Percentiles rank a stretch among this genome's conserved stretches.
Conservation (phyloP, 108 stramenopile species). For the Pseudonitzschia multistriata region DNA sequence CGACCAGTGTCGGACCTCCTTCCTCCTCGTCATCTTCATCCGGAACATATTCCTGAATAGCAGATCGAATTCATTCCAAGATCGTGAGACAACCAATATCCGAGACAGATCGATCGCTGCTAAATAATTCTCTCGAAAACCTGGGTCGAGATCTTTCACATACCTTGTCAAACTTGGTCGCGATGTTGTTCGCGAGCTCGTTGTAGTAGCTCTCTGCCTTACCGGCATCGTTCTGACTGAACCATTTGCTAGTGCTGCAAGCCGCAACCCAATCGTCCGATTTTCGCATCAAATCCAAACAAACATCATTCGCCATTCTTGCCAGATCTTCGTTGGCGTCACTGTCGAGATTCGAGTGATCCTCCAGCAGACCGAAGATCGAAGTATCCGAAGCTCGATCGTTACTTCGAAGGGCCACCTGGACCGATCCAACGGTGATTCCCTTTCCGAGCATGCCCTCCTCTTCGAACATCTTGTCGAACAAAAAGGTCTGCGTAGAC, state of each 20-base stretch:
- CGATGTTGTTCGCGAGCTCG: conserved; percentile 69
- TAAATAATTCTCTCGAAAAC: background rate
- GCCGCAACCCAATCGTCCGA: conserved; percentile 72
- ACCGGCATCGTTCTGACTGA: conserved; percentile 52
- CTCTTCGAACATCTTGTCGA: conserved; percentile 81
- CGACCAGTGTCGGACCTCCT: conserved; percentile 59
- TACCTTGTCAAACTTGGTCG: conserved; percentile 68
- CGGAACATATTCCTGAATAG: conserved; percentile 55
- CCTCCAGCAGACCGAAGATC: conserved; percentile 63
- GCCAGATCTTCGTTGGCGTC: conserved; percentile 51
- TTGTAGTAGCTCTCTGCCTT: conserved; percentile 72
- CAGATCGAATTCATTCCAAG: background rate
- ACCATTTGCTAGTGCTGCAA: conserved; percentile 64
- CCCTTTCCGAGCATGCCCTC: conserved; percentile 79
- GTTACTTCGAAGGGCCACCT: conserved; percentile 53
- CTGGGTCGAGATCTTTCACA: conserved; percentile 1
- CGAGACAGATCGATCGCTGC: background rate
- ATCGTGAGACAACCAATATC: background rate
- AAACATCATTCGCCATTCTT: conserved; percentile 59
- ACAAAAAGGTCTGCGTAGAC: conserved; percentile 38
- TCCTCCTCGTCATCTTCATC: conserved; percentile 32
- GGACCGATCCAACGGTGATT: conserved; percentile 80
- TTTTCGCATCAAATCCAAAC: conserved; percentile 64
- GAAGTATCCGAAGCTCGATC: conserved; percentile 47
- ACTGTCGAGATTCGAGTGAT: conserved; percentile 32